These are phyloP conservation scores for Tricharina praecox DNA, from an alignment of 495 filamentous ascomycete species.

Conservation along the genomic window DNA sequence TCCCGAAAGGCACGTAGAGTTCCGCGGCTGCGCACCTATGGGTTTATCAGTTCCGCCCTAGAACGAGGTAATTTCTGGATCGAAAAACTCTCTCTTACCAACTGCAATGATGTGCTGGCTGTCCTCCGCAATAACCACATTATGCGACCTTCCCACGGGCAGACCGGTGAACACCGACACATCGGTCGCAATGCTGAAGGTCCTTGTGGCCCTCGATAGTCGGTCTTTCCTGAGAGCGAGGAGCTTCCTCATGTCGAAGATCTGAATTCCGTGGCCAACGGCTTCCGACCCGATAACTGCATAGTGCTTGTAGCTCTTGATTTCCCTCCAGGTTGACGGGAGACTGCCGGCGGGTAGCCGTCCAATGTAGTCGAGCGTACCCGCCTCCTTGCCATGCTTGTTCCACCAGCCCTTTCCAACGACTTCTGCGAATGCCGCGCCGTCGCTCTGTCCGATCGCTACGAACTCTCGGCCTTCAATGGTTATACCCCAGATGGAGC, in stretches of 20 bases:
- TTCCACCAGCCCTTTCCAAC: constrained; percentile 23
- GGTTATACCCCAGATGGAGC: constrained; percentile 32
- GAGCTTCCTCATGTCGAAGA: constrained; percentile 33
- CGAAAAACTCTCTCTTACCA: too few relatives aligned
- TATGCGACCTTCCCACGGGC: constrained; percentile 32
- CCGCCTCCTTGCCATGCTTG: constrained; percentile 24
- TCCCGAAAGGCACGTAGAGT: constrained; percentile 32
- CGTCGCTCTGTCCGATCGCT: constrained; percentile 39
- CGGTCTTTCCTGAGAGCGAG: constrained; percentile 13
- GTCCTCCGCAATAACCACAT: constrained; percentile 38
- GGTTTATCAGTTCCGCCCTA: too few relatives aligned
- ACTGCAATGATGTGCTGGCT: constrained; percentile 37
- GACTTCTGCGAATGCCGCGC: constrained; percentile 40
- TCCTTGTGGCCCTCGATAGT: constrained; percentile 15
- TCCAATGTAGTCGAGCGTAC: constrained; percentile 39
- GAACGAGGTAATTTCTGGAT: too few relatives aligned
- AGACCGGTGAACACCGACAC: constrained; percentile 29
- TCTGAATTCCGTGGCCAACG: constrained; percentile 33
- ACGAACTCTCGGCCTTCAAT: constrained; percentile 39
- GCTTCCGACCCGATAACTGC: constrained; percentile 37
- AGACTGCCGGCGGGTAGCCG: constrained; percentile 31
- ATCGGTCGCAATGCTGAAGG: constrained; percentile 28
- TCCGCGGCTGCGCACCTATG: constrained; percentile 13
- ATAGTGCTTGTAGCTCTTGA: constrained; percentile 33
- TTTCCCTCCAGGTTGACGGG: constrained; percentile 34